These are phyloP conservation scores for Aspergillus pseudoviridinutans DNA, from an alignment of 2,329 filamentous ascomycete genomes.

Conservation along the genomic window DNA sequence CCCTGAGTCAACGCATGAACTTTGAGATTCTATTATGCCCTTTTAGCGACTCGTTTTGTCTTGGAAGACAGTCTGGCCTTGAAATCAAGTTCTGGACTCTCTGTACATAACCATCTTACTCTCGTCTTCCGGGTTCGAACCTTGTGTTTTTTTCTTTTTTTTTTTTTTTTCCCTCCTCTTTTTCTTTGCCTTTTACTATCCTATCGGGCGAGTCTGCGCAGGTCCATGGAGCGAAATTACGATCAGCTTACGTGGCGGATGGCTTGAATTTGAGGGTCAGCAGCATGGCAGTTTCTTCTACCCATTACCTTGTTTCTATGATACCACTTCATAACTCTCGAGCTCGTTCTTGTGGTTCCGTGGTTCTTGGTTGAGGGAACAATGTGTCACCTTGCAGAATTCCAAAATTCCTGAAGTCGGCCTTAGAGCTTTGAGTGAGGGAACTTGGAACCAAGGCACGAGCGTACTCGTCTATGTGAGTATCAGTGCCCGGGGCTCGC, in stretches of 20 bases:
- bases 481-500: neutral
- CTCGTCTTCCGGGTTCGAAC: slow-evolving; percentile 6
- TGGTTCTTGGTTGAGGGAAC: neutral
- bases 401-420: neutral
- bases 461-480: neutral
- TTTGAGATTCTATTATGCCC: slow-evolving; percentile 1
- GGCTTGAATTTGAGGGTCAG: slow-evolving; percentile 2
- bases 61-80: slow-evolving; percentile 9
- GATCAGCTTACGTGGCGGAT: neutral
- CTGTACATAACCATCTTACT: slow-evolving; percentile 18
- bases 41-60: slow-evolving; percentile 7
- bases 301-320: slow-evolving; percentile 3
- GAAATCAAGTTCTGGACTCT: slow-evolving; percentile 11
- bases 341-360: neutral
- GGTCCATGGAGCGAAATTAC: neutral
- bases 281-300: slow-evolving; percentile 5
- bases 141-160: slow-evolving; percentile 4
- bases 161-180: too few relatives aligned
- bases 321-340: neutral
- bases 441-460: neutral
- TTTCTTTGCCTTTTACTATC: neutral
- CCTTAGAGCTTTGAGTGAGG: too few relatives aligned
- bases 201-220: neutral
- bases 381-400: neutral
- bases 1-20: neutral